Conservation (phyloP, 768 basidiomycete species). For the Gloeophyllum trabeum region DNA sequence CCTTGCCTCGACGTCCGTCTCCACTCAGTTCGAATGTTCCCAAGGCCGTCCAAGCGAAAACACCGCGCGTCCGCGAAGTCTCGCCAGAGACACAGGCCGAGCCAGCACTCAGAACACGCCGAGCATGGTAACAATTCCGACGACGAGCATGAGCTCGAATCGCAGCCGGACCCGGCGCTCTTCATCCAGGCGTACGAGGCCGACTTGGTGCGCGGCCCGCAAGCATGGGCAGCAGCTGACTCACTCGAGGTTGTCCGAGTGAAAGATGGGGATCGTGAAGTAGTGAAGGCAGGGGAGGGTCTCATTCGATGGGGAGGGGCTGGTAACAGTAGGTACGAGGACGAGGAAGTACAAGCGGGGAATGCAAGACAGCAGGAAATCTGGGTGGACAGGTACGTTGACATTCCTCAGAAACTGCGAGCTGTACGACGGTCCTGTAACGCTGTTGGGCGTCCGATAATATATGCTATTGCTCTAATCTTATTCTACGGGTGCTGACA, state of each 20-base stretch:
- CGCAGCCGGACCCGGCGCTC: background rate
- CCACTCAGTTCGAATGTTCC: no score
- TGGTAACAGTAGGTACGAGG: conserved; percentile 2
- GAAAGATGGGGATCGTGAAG: conserved; percentile 7
- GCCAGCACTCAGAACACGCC: no score
- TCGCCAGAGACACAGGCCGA: no score
- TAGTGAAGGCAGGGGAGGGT: conserved; percentile 16
- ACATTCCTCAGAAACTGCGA: conserved; percentile 9
- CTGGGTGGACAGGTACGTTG: conserved; percentile 83
- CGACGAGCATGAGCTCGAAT: no score
- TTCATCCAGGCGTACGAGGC: conserved; percentile 66
- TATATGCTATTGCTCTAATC: no score
- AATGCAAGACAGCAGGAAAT: conserved; percentile 13
- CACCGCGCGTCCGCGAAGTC: no score
- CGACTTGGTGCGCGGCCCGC: conserved; percentile 47
- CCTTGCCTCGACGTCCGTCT: no score
- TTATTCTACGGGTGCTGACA: no score
- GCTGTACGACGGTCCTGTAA: no score
- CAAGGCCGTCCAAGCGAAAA: no score
- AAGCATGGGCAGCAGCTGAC: conserved; percentile 25
- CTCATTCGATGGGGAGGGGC: conserved; percentile 21
- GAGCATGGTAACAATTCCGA: no score
- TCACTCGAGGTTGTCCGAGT: conserved; percentile 19
- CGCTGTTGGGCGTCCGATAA: no score
- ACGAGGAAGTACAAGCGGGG: conserved; percentile 1